These are phyloP conservation scores for Yarrowia porcina DNA, from an alignment of 805 yeast genomes.

Conservation along the genomic window DNA sequence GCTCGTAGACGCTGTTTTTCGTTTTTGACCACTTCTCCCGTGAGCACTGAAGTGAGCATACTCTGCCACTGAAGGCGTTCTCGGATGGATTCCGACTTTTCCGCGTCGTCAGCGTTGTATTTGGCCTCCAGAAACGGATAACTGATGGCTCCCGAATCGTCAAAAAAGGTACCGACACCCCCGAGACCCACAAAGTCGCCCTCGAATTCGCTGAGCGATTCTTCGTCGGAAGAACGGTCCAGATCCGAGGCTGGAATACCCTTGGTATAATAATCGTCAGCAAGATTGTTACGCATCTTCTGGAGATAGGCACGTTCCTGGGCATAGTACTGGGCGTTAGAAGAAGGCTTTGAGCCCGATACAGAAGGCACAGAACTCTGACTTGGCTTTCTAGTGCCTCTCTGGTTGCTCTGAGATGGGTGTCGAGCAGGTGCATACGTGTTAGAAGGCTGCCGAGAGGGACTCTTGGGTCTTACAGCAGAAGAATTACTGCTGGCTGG, in stretches of 20 bases:
- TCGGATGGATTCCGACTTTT: slow-evolving; percentile 39
- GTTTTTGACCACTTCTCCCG: slow-evolving; percentile 90
- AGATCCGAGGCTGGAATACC: slow-evolving; percentile 47
- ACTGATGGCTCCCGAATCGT: slow-evolving; percentile 28
- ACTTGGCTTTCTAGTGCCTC: slow-evolving; percentile 25
- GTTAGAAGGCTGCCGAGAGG: slow-evolving; percentile 32
- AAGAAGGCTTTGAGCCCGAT: slow-evolving; percentile 27
- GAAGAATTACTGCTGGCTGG: background rate
- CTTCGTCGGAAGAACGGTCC: slow-evolving; percentile 38
- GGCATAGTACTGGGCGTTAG: slow-evolving; percentile 47
- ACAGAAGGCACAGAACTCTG: slow-evolving; percentile 17
- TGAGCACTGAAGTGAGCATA: slow-evolving; percentile 82
- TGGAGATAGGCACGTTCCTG: slow-evolving; percentile 68
- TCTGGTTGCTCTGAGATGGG: slow-evolving; percentile 27
- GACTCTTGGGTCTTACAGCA: slow-evolving; percentile 28
- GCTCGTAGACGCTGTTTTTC: slow-evolving; percentile 60
- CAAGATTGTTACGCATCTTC: slow-evolving; percentile 56
- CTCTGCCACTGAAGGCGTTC: slow-evolving; percentile 96
- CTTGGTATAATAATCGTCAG: slow-evolving; percentile 70
- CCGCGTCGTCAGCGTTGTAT: slow-evolving; percentile 33
- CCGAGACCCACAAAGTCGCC: slow-evolving; percentile 36
- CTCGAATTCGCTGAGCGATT: slow-evolving; percentile 32
- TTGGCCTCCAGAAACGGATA: slow-evolving; percentile 33
- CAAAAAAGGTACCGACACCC: slow-evolving; percentile 37
- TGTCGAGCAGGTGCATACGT: slow-evolving; percentile 34